Evolutionary conservation across 176 grass and related monocot genomes (phyloP).

Genomic region (Triticum timopheevii): DNA sequence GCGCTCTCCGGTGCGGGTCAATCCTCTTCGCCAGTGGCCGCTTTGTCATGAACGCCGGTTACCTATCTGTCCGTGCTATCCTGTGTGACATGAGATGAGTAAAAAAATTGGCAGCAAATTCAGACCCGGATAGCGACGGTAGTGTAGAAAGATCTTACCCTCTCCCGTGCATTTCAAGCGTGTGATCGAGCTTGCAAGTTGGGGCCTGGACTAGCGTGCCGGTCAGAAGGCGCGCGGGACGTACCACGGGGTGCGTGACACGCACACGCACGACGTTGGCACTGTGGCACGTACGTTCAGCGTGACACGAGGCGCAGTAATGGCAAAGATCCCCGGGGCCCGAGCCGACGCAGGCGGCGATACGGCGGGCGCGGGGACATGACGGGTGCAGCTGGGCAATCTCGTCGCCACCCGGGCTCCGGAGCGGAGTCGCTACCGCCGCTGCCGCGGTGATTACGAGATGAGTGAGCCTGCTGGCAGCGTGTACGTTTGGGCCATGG

Average conservation of each 20-base stretch:
- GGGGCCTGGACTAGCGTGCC: not conserved
- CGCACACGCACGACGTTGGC: no score
- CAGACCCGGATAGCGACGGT: no score
- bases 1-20: not conserved
- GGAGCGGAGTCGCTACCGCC: not conserved
- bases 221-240: not conserved
- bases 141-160: not conserved
- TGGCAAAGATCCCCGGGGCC: not conserved
- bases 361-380: not conserved
- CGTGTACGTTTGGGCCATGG: not conserved
- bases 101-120: no score
- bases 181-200: not conserved
- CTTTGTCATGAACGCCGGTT: not conserved
- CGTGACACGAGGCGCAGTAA: not conserved
- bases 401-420: not conserved
- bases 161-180: not conserved
- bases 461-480: not conserved
- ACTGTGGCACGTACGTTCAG: not conserved
- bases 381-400: not conserved
- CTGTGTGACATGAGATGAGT: no score
- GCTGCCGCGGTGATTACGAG: not conserved
- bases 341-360: not conserved
- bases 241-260: not conserved
- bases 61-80: no score
- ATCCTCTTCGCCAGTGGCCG: not conserved